Evolutionary conservation across 768 basidiomycete genomes (phyloP).

Genomic region (Pleurotus cornucopiae): DNA sequence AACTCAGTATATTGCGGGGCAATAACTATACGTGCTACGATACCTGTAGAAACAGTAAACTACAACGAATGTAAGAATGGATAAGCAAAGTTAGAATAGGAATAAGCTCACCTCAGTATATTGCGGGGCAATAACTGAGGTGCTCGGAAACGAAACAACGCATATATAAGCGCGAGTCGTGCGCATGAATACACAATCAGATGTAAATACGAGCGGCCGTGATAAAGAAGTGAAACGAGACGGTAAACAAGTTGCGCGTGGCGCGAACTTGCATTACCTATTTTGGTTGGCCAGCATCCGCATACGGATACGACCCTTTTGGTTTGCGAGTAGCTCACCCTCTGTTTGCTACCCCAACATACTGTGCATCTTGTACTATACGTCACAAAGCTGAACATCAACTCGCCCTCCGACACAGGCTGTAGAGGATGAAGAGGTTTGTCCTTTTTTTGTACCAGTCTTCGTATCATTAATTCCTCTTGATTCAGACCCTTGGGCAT

Average conservation of each 20-base stretch:
- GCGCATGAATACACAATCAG: not conserved
- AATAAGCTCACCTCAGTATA: not conserved
- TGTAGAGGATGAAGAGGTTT: too few relatives aligned
- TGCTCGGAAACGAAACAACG: not conserved
- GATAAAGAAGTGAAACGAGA: not conserved
- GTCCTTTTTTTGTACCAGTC: too few relatives aligned
- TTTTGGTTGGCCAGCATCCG: not conserved
- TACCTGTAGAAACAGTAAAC: not conserved
- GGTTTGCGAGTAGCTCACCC: too few relatives aligned
- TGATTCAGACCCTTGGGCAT: too few relatives aligned
- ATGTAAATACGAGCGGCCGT: not conserved
- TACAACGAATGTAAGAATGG: not conserved
- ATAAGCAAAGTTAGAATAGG: not conserved
- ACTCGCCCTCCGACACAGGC: too few relatives aligned
- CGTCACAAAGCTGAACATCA: too few relatives aligned
- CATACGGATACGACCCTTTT: not conserved
- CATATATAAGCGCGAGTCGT: too few relatives aligned
- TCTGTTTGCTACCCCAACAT: too few relatives aligned
- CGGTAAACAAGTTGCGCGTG: not conserved
- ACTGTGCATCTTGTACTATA: too few relatives aligned
- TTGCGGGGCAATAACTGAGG: not conserved
- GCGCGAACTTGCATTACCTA: not conserved
- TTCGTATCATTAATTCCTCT: too few relatives aligned
- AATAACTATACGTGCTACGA: not conserved
- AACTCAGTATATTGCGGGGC: not conserved